phyloP scores from a whole-genome alignment of 2,329 filamentous ascomycete genomes.

The Calonectria fujianensis region DNA sequence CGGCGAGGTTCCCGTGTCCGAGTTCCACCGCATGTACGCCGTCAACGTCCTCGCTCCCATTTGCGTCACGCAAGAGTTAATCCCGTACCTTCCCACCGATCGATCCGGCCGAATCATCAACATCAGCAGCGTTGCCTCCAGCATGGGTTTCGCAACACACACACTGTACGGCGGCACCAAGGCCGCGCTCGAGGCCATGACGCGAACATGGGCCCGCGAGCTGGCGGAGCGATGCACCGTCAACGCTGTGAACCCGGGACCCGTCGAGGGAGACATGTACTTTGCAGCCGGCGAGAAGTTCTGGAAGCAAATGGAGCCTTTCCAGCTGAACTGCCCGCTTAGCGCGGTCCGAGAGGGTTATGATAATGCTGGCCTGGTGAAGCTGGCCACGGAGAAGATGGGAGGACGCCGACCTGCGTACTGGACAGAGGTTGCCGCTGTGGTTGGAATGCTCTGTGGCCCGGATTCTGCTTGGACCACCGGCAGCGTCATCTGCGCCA shows the following conservation, averaged over 20 bases:
- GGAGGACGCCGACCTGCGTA: slow-evolving; percentile 48
- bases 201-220: slow-evolving; percentile 70
- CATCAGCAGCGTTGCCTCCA: slow-evolving; percentile 68
- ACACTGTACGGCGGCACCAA: slow-evolving; percentile 71
- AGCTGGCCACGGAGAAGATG: slow-evolving; percentile 43
- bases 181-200: slow-evolving; percentile 72
- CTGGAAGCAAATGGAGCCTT: slow-evolving; percentile 40
- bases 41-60: slow-evolving; percentile 87
- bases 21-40: slow-evolving; percentile 79
- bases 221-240: slow-evolving; percentile 69
- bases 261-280: slow-evolving; percentile 69
- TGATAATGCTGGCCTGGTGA: slow-evolving; percentile 42
- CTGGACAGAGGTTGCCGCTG: slow-evolving; percentile 45
- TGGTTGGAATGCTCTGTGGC: slow-evolving; percentile 23
- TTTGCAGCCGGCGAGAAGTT: slow-evolving; percentile 30
- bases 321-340: slow-evolving; percentile 31
- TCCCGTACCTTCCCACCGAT: slow-evolving; percentile 80
- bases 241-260: slow-evolving; percentile 71
- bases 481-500: slow-evolving; percentile 6
- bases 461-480: slow-evolving; percentile 11
- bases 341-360: slow-evolving; percentile 31
- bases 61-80: slow-evolving; percentile 81
- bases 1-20: slow-evolving; percentile 73
- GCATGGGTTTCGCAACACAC: slow-evolving; percentile 66
- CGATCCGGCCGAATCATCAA: slow-evolving; percentile 75